Percentiles rank a stretch among this genome's conserved stretches.
Conservation (phyloP, 164 flowering plant genomes). For the Berberis thunbergii region DNA sequence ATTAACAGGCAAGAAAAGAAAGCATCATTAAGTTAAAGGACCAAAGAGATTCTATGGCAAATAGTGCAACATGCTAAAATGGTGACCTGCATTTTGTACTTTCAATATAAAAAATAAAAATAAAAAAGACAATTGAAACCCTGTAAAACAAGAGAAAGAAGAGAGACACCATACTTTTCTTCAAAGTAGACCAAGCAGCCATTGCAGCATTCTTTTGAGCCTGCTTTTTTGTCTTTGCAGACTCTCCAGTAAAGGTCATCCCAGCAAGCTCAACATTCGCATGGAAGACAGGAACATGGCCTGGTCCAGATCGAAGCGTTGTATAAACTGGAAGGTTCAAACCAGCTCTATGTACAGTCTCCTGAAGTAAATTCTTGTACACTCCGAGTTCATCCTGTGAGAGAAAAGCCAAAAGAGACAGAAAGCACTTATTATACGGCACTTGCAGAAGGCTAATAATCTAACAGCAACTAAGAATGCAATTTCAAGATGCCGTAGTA, state of each 20-base stretch:
- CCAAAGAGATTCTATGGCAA: no score
- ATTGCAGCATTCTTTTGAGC: conserved; percentile 74
- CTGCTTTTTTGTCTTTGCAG: conserved; percentile 62
- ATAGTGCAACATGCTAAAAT: no score
- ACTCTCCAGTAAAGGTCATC: conserved; percentile 49
- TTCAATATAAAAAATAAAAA: no score
- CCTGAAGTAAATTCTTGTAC: conserved; percentile 66
- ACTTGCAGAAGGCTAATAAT: no score
- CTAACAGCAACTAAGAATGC: no score
- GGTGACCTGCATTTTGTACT: no score
- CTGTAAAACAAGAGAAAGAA: conserved; percentile 1
- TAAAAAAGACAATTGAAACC: neutral
- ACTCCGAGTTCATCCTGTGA: conserved; percentile 63
- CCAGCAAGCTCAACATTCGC: conserved; percentile 60
- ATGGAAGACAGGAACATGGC: conserved; percentile 49
- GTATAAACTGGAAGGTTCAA: conserved; percentile 48
- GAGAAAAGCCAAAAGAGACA: neutral
- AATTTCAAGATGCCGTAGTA: no score
- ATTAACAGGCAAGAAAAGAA: no score
- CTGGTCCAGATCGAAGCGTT: conserved; percentile 46
- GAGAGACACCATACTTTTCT: conserved; percentile 28
- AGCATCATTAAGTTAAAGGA: no score
- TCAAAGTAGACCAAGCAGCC: conserved; percentile 57
- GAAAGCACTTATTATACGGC: no score
- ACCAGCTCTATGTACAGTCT: conserved; percentile 64